A percentile compares a stretch with the other conserved stretches of the same genome.
Conservation (phyloP, 1,284 basidiomycete species). For the Cryptococcus amylolentus region DNA sequence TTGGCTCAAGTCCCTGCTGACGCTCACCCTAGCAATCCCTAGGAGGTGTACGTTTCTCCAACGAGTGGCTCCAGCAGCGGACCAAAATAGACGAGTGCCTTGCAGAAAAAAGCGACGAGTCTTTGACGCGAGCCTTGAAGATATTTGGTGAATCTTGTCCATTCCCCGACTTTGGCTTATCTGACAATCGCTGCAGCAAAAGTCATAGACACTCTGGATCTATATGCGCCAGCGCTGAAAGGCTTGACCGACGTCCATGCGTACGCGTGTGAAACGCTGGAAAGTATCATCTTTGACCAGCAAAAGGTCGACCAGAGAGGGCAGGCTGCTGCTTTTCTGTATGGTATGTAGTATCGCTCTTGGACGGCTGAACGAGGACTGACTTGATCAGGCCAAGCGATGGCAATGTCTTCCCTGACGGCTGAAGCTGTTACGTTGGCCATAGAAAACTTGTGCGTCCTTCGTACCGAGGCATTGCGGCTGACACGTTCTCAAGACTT, state of each 20-base stretch:
- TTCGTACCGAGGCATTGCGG: background rate
- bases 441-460: conserved; percentile 27
- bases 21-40: conserved; percentile 13
- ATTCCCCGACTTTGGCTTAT: background rate
- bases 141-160: conserved; percentile 20
- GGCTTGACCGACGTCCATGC: conserved; percentile 33
- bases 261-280: conserved; percentile 27
- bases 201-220: conserved; percentile 32
- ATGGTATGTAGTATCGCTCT: conserved; percentile 13
- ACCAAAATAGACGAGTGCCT: conserved; percentile 17
- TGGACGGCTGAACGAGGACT: background rate
- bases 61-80: conserved; percentile 23
- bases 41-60: conserved; percentile 15
- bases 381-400: conserved; percentile 23
- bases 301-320: conserved; percentile 11
- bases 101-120: conserved; percentile 12
- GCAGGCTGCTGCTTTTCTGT: conserved; percentile 26
- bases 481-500: background rate
- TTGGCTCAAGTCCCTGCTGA: background rate
- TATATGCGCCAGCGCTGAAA: conserved; percentile 31
- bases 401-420: conserved; percentile 30
- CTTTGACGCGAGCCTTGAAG: conserved; percentile 19
- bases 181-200: conserved; percentile 20
- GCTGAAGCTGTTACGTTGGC: conserved; percentile 26
- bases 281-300: conserved; percentile 30